Percentiles rank a stretch among this genome's conserved stretches.
phyloP scores from a whole-genome alignment of 768 basidiomycete genomes.

The Boletus rufocinnamomeus region DNA sequence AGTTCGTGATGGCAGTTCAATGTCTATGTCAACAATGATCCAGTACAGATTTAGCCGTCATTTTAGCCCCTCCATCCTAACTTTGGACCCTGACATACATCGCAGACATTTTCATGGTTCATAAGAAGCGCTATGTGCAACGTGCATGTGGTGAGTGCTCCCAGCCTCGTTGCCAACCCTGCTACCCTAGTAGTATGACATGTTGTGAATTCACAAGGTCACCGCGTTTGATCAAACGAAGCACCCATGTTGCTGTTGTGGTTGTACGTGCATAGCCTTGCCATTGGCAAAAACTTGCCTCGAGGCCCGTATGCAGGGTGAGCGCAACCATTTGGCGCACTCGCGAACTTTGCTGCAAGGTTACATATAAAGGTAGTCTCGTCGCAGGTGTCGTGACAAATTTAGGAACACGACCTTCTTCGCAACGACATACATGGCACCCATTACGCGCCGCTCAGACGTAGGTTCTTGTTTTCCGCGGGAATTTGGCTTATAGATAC shows the following conservation, averaged over 20 bases:
- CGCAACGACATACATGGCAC: slow-evolving; percentile 5
- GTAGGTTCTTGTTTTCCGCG: slow-evolving; percentile 10
- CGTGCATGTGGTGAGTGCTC: slow-evolving; percentile 10
- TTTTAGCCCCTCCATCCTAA: not conserved
- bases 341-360: not conserved
- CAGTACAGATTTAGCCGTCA: not conserved
- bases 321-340: not conserved
- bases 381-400: not conserved
- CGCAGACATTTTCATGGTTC: not conserved
- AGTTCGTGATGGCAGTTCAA: not conserved
- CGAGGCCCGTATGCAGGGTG: slow-evolving; percentile 3
- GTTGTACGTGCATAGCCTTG: slow-evolving; percentile 1
- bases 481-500: slow-evolving; percentile 1
- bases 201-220: slow-evolving; percentile 18
- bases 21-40: not conserved
- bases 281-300: slow-evolving; percentile 9
- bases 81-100: slow-evolving; percentile 1
- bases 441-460: not conserved
- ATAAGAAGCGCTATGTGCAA: not conserved
- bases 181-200: not conserved
- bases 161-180: slow-evolving; percentile 18
- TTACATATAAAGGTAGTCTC: slow-evolving; percentile 17
- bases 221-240: slow-evolving; percentile 18
- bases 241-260: not conserved
- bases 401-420: not conserved